Conservation (phyloP, 306 rosid species). For the Mimosa pudica region DNA sequence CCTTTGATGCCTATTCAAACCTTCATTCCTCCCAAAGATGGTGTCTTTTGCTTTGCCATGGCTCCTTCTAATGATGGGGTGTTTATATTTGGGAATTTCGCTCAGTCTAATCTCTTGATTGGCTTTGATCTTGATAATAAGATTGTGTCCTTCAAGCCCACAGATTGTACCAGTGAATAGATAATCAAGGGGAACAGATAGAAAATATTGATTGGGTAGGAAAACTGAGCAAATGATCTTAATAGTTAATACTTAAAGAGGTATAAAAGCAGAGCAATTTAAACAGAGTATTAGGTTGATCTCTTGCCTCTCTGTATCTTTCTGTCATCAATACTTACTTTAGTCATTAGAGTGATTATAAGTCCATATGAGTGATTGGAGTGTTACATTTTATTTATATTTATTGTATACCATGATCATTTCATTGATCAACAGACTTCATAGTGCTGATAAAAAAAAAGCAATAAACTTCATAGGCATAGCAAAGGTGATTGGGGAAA, state of each 20-base stretch:
- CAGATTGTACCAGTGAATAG: constrained; percentile 52
- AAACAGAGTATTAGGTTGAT: too few relatives aligned
- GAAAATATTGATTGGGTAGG: background rate
- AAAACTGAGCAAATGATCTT: background rate
- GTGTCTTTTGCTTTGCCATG: constrained; percentile 67
- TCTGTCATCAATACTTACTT: too few relatives aligned
- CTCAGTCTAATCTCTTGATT: constrained; percentile 57
- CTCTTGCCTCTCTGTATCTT: too few relatives aligned
- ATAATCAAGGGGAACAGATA: background rate
- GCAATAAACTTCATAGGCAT: too few relatives aligned
- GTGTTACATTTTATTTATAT: too few relatives aligned
- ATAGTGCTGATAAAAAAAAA: too few relatives aligned
- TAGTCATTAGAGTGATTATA: too few relatives aligned
- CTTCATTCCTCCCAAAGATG: constrained; percentile 58
- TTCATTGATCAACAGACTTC: too few relatives aligned
- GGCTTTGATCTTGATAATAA: constrained; percentile 53
- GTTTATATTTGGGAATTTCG: constrained; percentile 56
- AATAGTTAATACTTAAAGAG: background rate
- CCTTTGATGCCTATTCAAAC: constrained; percentile 46
- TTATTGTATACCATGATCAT: too few relatives aligned
- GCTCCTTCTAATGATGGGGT: constrained; percentile 28
- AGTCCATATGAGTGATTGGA: too few relatives aligned
- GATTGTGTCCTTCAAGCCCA: constrained; percentile 52
- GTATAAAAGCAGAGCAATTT: background rate
- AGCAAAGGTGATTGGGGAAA: too few relatives aligned